phyloP scores from a whole-genome alignment of 1,284 basidiomycete genomes.

The Golubevia sp. region DNA sequence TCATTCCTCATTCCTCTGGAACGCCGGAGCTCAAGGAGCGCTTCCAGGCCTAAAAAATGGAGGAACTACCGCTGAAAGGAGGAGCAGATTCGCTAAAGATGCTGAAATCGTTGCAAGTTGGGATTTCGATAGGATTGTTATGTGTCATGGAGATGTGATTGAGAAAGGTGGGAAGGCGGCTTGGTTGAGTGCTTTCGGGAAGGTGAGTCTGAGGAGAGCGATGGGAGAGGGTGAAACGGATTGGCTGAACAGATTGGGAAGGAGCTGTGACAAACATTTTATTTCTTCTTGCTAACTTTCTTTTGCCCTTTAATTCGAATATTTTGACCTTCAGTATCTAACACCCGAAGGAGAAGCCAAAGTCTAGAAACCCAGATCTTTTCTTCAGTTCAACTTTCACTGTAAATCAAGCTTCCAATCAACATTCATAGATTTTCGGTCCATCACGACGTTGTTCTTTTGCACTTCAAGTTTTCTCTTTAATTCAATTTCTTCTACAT shows the following conservation, averaged over 20 bases:
- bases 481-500: too few relatives aligned
- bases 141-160: slow-evolving; percentile 90
- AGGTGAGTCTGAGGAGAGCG: slow-evolving; percentile 11
- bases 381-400: too few relatives aligned
- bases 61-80: slow-evolving; percentile 56
- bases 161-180: slow-evolving; percentile 74
- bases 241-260: neutral
- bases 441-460: too few relatives aligned
- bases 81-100: slow-evolving; percentile 61
- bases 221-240: neutral
- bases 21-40: slow-evolving; percentile 17
- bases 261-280: neutral
- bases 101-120: slow-evolving; percentile 74
- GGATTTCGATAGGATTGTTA: slow-evolving; percentile 88
- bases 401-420: too few relatives aligned
- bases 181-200: slow-evolving; percentile 65
- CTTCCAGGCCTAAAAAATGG: slow-evolving; percentile 25
- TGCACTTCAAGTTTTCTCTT: too few relatives aligned
- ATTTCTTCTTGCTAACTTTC: neutral
- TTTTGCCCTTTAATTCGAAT: neutral
- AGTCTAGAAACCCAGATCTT: too few relatives aligned
- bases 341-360: slow-evolving; percentile 28
- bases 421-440: too few relatives aligned
- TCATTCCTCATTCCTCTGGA: slow-evolving; percentile 33
- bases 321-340: slow-evolving; percentile 13